Base-by-base conservation (phyloP, 805 yeast genomes). In the Suhomyces sp. region DNA sequence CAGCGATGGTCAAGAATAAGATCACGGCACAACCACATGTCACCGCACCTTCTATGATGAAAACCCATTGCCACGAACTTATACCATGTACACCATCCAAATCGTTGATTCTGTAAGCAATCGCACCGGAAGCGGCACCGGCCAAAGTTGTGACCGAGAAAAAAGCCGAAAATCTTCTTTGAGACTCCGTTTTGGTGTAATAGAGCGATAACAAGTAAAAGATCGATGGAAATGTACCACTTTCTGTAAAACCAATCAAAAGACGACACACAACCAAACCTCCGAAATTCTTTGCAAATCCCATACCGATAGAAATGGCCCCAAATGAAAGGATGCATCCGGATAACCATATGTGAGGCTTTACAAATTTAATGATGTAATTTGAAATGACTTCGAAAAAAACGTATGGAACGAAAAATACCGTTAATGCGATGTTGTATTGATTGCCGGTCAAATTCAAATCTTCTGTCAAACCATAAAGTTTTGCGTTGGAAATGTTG, bases 401-500 rank as follows among this genome's bases (percentile, higher is more conserved):
- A 21, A 86, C 72, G 62, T 87, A 87, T 6, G 90, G 90, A 12
- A 85, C 85, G 58, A 86, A 87, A 66, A 87, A 86, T 8, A 86
- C 79, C 6, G 89, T 83, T 57, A 87, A 75, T 3, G 87, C 85
- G 31, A 75, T 77, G 62, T 85, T 83, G 71, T 77, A 86, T 60
- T 86, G 85, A 57, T 77, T 75, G 7, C 86, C 86, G 1, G 67
- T 65, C 41, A 89, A 71, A 17, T 75, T 60, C 33, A 89, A 66
- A 52, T 83, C 87, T 1, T 60, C 67, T 19, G 76, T 75, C 73
- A 89, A 73, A 10, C 90, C 90, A 62, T 87, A 87, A 50, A 85
- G 79, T 53, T 83, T 83, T 6, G 96, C 96, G 67, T 89, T 88
- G 27, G 92, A 83, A 55, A 89, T 86, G 65, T 89, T 89, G 53